These are phyloP conservation scores for Pigoraptor vietnamica DNA, from an alignment of 78 protist species.

Conservation along the genomic window DNA sequence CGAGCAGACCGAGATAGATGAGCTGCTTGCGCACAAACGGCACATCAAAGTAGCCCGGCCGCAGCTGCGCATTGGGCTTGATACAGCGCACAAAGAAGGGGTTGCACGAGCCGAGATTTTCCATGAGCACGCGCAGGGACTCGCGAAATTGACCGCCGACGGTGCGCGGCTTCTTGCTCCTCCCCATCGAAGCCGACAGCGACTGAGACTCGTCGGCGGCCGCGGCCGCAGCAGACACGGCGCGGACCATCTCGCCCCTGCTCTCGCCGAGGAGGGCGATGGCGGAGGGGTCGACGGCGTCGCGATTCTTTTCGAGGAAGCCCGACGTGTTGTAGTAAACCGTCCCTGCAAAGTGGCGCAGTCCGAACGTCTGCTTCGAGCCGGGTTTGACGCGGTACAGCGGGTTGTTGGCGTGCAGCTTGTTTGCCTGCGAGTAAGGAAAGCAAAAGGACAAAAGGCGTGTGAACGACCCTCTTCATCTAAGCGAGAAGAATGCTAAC, in stretches of 20 bases:
- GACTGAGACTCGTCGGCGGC: neutral
- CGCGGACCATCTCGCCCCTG: neutral
- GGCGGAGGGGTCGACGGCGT: neutral
- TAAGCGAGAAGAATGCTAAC: too few relatives aligned
- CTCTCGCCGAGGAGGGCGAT: neutral
- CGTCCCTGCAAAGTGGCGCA: slow-evolving; percentile 67
- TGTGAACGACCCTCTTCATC: too few relatives aligned
- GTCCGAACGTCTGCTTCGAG: slow-evolving; percentile 16
- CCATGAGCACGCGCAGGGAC: slow-evolving; percentile 59
- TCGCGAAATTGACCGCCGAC: slow-evolving; percentile 20
- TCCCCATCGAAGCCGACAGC: neutral
- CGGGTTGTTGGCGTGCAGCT: slow-evolving; percentile 12
- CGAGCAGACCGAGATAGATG: slow-evolving; percentile 69
- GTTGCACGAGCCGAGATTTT: slow-evolving; percentile 53
- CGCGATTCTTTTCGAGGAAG: slow-evolving; percentile 60
- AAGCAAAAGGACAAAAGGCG: neutral
- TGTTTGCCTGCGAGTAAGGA: neutral
- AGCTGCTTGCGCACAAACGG: slow-evolving; percentile 40
- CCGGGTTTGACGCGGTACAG: neutral
- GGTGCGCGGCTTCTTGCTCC: neutral
- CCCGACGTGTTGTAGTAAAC: slow-evolving; percentile 57
- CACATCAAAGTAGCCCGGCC: slow-evolving; percentile 21
- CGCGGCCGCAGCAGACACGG: slow-evolving; percentile 1
- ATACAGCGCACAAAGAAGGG: slow-evolving; percentile 90
- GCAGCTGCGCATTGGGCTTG: slow-evolving; percentile 66